Conservation (phyloP, 2,329 filamentous ascomycete species). For the Shiraia bambusicola region DNA sequence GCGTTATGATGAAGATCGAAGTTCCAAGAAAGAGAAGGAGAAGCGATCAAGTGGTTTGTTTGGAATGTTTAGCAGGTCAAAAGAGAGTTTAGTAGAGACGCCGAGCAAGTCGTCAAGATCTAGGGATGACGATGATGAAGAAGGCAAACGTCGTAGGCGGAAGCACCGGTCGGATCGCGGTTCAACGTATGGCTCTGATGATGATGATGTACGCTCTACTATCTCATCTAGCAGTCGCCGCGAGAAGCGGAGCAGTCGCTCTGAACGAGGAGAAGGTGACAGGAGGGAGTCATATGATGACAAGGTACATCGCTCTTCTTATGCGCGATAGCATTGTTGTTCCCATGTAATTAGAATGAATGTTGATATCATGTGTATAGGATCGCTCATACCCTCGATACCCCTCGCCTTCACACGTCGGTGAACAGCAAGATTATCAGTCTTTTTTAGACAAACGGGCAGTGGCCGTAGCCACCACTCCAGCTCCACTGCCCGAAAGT, state of each 20-base stretch:
- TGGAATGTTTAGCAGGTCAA: slow-evolving; percentile 51
- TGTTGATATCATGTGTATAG: slow-evolving; percentile 35
- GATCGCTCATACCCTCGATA: slow-evolving; percentile 31
- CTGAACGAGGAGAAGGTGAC: slow-evolving; percentile 36
- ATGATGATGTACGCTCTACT: slow-evolving; percentile 41
- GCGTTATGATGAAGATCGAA: slow-evolving; percentile 44
- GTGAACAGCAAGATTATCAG: slow-evolving; percentile 40
- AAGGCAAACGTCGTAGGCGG: slow-evolving; percentile 49
- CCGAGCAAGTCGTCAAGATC: slow-evolving; percentile 37
- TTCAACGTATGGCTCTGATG: slow-evolving; percentile 43
- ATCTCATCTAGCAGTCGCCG: slow-evolving; percentile 40
- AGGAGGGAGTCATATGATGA: slow-evolving; percentile 38
- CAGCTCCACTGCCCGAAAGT: slow-evolving; percentile 49
- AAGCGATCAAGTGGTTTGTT: slow-evolving; percentile 51
- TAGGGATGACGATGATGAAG: slow-evolving; percentile 42
- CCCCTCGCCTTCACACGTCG: slow-evolving; percentile 25
- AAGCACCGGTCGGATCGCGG: slow-evolving; percentile 44
- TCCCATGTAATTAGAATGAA: slow-evolving; percentile 35
- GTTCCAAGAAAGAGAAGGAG: slow-evolving; percentile 40
- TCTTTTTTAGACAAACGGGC: slow-evolving; percentile 68
- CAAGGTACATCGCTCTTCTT: slow-evolving; percentile 42
- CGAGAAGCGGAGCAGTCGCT: slow-evolving; percentile 47
- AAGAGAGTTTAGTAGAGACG: slow-evolving; percentile 39
- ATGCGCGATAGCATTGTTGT: slow-evolving; percentile 27
- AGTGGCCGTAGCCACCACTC: slow-evolving; percentile 51